These are phyloP conservation scores for Colletotrichum tofieldiae DNA, from an alignment of 2,329 filamentous ascomycete species.

Conservation along the genomic window DNA sequence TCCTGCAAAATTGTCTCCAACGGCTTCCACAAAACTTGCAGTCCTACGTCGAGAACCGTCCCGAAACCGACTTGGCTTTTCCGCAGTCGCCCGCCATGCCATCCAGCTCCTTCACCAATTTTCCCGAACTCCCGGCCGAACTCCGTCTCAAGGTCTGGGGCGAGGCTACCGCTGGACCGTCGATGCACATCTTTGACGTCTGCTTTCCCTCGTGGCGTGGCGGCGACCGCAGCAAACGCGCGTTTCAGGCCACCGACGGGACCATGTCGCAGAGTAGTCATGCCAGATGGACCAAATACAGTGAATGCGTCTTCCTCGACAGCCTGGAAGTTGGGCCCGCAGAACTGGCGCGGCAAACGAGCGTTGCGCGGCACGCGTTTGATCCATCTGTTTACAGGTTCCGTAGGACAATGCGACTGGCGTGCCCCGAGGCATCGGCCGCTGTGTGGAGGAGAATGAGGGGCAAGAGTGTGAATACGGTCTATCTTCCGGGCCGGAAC, in stretches of 20 bases:
- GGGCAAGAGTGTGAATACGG: slow-evolving; percentile 41
- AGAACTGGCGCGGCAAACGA: slow-evolving; percentile 15
- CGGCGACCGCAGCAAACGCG: slow-evolving; percentile 16
- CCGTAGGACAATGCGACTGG: slow-evolving; percentile 23
- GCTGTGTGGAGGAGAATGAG: slow-evolving; percentile 2
- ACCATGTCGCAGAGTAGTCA: background rate
- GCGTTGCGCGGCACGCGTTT: slow-evolving; percentile 21
- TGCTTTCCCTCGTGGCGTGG: slow-evolving; percentile 48
- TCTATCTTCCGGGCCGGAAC: slow-evolving; percentile 48
- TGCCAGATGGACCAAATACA: slow-evolving; percentile 29
- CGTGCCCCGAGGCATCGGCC: slow-evolving; percentile 39
- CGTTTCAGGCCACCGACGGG: slow-evolving; percentile 15
- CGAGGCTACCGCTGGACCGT: slow-evolving; percentile 40
- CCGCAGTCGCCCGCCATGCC: slow-evolving; percentile 49
- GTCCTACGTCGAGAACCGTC: background rate
- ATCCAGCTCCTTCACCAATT: slow-evolving; percentile 17
- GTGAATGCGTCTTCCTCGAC: slow-evolving; percentile 38
- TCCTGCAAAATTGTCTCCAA: background rate
- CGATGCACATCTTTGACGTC: slow-evolving; percentile 50
- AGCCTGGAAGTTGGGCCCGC: slow-evolving; percentile 10
- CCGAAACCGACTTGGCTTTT: background rate
- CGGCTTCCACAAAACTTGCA: background rate
- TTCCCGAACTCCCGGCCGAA: slow-evolving; percentile 33
- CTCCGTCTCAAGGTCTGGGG: slow-evolving; percentile 40
- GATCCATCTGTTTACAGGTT: slow-evolving; percentile 32